Percentiles rank a stretch among this genome's conserved stretches.
Evolutionary conservation across 805 yeast species (phyloP).

Genomic region (Wickerhamomyces alni): DNA sequence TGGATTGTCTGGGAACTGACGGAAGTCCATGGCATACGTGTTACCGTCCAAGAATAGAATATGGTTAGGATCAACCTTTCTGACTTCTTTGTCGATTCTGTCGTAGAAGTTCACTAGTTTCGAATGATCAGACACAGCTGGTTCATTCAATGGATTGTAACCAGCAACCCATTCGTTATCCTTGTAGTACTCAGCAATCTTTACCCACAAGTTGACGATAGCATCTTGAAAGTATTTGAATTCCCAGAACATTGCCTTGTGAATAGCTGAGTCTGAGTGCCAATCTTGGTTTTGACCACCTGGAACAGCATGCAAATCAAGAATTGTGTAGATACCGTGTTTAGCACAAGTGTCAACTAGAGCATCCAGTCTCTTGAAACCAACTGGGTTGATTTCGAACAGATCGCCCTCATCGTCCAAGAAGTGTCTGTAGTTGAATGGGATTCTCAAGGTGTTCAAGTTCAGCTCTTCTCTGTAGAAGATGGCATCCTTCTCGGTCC

Average conservation of each 20-base stretch:
- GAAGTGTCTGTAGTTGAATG: slow-evolving; percentile 48
- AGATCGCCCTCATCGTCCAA: slow-evolving; percentile 39
- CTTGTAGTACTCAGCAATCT: slow-evolving; percentile 39
- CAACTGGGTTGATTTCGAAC: slow-evolving; percentile 35
- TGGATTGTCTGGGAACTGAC: slow-evolving; percentile 35
- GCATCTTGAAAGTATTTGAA: slow-evolving; percentile 43
- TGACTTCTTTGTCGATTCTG: slow-evolving; percentile 32
- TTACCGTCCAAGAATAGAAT: slow-evolving; percentile 45
- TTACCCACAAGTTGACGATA: slow-evolving; percentile 38
- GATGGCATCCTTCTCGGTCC: slow-evolving; percentile 45
- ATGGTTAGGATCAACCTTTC: slow-evolving; percentile 42
- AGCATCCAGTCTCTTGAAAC: slow-evolving; percentile 38
- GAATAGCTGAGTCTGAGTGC: slow-evolving; percentile 44
- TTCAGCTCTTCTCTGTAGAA: slow-evolving; percentile 34
- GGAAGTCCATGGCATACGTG: slow-evolving; percentile 45
- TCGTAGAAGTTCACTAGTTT: slow-evolving; percentile 35
- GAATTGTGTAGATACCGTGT: slow-evolving; percentile 41
- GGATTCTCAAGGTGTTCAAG: slow-evolving; percentile 43
- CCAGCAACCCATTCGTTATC: slow-evolving; percentile 47
- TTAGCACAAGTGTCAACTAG: slow-evolving; percentile 38
- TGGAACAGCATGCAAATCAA: slow-evolving; percentile 44
- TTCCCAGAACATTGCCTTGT: slow-evolving; percentile 44
- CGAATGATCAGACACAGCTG: slow-evolving; percentile 38
- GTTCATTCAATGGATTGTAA: slow-evolving; percentile 49
- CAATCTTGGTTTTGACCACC: slow-evolving; percentile 54